A percentile compares a stretch with the other conserved stretches of the same genome.
These are phyloP conservation scores for Fusarium irregulare DNA, from an alignment of 2,329 filamentous ascomycete species.

Conservation along the genomic window DNA sequence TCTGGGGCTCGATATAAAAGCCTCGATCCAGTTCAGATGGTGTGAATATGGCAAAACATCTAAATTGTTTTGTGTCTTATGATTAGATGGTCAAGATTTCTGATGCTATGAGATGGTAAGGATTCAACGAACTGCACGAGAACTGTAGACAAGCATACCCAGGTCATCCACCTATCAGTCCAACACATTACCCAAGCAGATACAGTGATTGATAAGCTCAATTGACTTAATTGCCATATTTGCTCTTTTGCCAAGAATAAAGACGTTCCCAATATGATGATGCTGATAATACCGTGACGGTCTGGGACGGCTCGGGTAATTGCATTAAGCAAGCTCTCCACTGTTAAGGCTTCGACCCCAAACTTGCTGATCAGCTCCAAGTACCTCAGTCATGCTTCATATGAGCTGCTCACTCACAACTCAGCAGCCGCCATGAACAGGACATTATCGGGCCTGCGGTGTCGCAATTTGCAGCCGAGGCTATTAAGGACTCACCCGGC, in stretches of 20 bases:
- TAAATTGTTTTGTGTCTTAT: background rate
- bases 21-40: background rate
- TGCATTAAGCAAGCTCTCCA: constrained; percentile 45
- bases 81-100: background rate
- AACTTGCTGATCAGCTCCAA: constrained; percentile 18
- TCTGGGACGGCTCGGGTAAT: constrained; percentile 46
- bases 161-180: constrained; percentile 30
- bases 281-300: constrained; percentile 23
- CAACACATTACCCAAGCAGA: background rate
- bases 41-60: background rate
- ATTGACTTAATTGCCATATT: constrained; percentile 4
- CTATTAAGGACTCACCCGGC: constrained; percentile 10
- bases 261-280: constrained; percentile 7
- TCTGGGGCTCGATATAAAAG: constrained; percentile 66
- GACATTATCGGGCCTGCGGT: constrained; percentile 44
- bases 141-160: background rate
- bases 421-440: constrained; percentile 49
- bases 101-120: background rate
- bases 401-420: constrained; percentile 38
- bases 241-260: constrained; percentile 6
- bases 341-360: constrained; percentile 36
- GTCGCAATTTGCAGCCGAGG: constrained; percentile 36
- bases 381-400: constrained; percentile 25
- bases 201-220: background rate
- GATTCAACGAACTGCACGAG: background rate